Conservation (phyloP, 139 green algal genomes). For the Tetratostichococcus sp. region DNA sequence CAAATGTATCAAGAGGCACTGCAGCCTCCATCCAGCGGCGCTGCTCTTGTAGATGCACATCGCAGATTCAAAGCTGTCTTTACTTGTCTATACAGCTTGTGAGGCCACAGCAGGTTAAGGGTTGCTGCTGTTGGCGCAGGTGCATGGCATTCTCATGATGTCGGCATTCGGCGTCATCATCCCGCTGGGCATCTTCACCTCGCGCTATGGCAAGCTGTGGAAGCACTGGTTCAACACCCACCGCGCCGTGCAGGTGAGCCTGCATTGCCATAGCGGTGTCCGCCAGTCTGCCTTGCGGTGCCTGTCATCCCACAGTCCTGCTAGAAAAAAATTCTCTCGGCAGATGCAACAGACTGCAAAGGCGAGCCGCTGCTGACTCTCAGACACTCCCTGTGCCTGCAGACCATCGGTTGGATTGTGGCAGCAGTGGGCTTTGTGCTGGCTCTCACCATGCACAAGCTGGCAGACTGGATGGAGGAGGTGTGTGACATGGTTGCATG, state of each 20-base stretch:
- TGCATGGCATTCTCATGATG: background rate
- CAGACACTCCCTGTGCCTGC: background rate
- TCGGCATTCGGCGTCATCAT: background rate
- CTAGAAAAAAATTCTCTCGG: too few relatives aligned
- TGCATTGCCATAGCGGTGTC: too few relatives aligned
- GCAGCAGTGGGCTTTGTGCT: background rate
- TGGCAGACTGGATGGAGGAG: background rate
- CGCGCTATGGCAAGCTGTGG: background rate
- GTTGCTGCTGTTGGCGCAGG: background rate
- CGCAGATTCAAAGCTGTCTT: too few relatives aligned
- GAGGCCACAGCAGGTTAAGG: too few relatives aligned
- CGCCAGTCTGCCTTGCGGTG: background rate
- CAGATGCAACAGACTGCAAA: too few relatives aligned
- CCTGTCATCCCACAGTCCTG: too few relatives aligned
- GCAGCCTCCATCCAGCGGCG: too few relatives aligned
- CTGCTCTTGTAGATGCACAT: too few relatives aligned
- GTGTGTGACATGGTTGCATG: too few relatives aligned
- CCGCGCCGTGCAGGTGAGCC: background rate
- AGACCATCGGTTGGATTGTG: background rate
- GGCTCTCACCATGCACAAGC: background rate
- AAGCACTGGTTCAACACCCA: background rate
- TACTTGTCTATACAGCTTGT: background rate
- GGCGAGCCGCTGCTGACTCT: too few relatives aligned
- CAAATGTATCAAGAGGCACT: too few relatives aligned
- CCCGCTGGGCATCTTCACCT: background rate